These are phyloP conservation scores for Hortaea sp. DNA, from an alignment of 2,329 filamentous ascomycete species.

Conservation along the genomic window DNA sequence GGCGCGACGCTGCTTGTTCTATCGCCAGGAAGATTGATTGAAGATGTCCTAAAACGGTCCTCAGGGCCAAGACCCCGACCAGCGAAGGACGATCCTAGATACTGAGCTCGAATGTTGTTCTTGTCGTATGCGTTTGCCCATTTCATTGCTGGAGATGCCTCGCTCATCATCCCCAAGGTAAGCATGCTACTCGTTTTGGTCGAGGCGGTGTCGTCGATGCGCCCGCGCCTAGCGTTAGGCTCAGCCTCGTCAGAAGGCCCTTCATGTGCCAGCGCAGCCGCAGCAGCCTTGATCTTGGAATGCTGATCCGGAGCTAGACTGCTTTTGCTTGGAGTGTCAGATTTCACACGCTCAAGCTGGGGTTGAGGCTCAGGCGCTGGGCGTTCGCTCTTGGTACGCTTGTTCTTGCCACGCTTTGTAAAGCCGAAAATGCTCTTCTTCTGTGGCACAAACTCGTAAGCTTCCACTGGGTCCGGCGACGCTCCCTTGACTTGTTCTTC, in stretches of 20 bases:
- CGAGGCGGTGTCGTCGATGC: slow-evolving; percentile 42
- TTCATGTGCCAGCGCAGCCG: slow-evolving; percentile 64
- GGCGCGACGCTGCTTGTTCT: slow-evolving; percentile 4
- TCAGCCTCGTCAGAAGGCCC: slow-evolving; percentile 40
- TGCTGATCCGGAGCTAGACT: slow-evolving; percentile 87
- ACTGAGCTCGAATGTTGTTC: slow-evolving; percentile 73
- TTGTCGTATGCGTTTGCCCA: slow-evolving; percentile 96
- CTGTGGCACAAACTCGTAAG: slow-evolving; percentile 71
- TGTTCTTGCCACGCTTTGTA: slow-evolving; percentile 57
- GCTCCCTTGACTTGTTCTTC: slow-evolving; percentile 95
- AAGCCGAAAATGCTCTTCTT: slow-evolving; percentile 87
- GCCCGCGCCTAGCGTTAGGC: slow-evolving; percentile 45
- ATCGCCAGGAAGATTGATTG: slow-evolving; percentile 18
- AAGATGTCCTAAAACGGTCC: slow-evolving; percentile 16
- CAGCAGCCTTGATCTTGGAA: slow-evolving; percentile 83
- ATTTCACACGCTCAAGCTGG: slow-evolving; percentile 35
- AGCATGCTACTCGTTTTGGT: slow-evolving; percentile 81
- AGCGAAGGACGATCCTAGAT: slow-evolving; percentile 62
- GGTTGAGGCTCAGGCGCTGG: slow-evolving; percentile 29
- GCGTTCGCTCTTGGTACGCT: slow-evolving; percentile 58
- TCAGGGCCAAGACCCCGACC: slow-evolving; percentile 36
- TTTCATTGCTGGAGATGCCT: slow-evolving; percentile 88
- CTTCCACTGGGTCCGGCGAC: slow-evolving; percentile 70
- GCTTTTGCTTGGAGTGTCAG: slow-evolving; percentile 58
- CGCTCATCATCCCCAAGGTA: slow-evolving; percentile 77